A percentile compares a stretch with the other conserved stretches of the same genome.
Conservation (phyloP, 1,284 basidiomycete genomes). For the Ustilago cynodontis region DNA sequence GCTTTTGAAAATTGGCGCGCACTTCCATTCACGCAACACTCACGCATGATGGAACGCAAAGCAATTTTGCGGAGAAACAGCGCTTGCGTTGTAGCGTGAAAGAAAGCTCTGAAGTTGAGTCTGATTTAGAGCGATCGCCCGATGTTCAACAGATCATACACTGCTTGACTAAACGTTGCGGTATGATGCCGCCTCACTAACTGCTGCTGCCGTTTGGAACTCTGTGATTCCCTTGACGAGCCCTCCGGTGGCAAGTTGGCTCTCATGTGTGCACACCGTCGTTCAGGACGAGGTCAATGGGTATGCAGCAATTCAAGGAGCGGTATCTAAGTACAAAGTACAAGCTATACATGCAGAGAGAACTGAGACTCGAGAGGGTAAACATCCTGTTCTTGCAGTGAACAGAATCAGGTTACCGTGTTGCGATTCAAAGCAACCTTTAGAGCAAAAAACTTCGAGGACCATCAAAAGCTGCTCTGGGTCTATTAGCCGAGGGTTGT, state of each 20-base stretch:
- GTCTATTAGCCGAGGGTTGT: background rate
- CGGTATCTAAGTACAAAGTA: background rate
- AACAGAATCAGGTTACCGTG: background rate
- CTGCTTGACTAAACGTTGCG: background rate
- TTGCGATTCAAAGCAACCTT: too few relatives aligned
- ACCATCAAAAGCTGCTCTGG: constrained; percentile 4
- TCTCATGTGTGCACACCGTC: background rate
- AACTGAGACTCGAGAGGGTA: background rate
- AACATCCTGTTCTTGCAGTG: background rate
- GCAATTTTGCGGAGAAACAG: background rate
- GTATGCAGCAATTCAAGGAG: background rate
- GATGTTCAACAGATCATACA: background rate
- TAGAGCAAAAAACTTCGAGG: background rate
- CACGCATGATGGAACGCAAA: background rate
- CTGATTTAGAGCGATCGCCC: constrained; percentile 6
- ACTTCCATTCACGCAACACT: background rate
- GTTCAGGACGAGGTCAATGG: background rate
- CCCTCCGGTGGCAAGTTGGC: too few relatives aligned
- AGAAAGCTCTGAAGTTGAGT: background rate
- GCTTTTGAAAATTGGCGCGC: background rate
- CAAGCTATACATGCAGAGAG: background rate
- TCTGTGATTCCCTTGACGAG: too few relatives aligned
- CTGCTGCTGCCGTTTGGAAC: too few relatives aligned
- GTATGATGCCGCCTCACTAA: background rate
- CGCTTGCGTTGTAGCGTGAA: constrained; percentile 15